Evolutionary conservation across 352 stramenopile genomes (phyloP), one percentile per base, ranked within the genome.

Genomic region (Pythium brachiatum): DNA sequence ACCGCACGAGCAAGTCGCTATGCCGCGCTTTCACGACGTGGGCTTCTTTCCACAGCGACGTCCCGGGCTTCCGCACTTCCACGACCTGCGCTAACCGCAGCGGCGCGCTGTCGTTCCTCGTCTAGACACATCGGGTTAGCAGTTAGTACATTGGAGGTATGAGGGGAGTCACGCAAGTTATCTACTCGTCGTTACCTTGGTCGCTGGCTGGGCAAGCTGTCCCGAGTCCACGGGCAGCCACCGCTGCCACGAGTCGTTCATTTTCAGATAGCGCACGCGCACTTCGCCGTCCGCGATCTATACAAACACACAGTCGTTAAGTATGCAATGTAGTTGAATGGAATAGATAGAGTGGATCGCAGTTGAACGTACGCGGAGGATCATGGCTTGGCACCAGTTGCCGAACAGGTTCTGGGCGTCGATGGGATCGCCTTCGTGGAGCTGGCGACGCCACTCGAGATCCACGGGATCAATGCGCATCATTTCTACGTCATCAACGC

Each of bases 331-430:
- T 3, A 48, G 26, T 18, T 2, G 18, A 21, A 15, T 27, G 20
- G 41, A 48, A 48, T 25, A 15, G 4, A 5, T 18, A 18, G 29
- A 27, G 38, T 23, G 23, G 3, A 16, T 2, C 34, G 3, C 13
- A 23, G 38, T 46, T 8, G 6, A 18, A 50, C 66, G 38, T 59
- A 87, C 78, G 20, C 73, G 72, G 7, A 85, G 31, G 36, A 89
- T 61, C 62, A 69, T 70, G 21, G 82, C 86, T 13, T 82, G 81
- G 68, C 86, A 92, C 86, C 86, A 95, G 64, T 91, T 95, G 29
- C 84, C 83, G 60, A 95, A 95, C 4, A 79, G 60, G 50, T 95
- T 95, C 58, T 90, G 82, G 12, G 83, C 83, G 39, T 95, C 86
- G 52, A 95, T 55, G 0, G 70, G 68, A 57, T 93, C 82, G 16